Percentiles rank a stretch among this genome's conserved stretches.
Conservation (phyloP, 2,329 filamentous ascomycete genomes). For the Beauveria caledonica region DNA sequence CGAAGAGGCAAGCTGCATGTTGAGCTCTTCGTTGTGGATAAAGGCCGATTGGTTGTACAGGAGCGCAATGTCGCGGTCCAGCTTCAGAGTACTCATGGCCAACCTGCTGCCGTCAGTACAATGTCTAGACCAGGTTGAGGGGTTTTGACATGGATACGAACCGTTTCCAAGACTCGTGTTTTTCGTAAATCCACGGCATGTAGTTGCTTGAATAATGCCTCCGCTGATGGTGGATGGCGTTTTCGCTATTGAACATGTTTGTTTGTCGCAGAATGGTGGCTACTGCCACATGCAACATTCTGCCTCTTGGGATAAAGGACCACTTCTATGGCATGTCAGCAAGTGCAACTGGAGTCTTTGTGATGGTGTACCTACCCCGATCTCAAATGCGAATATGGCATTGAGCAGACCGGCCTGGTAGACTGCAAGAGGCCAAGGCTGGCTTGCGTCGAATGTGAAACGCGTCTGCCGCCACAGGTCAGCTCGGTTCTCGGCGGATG, state of each 20-base stretch:
- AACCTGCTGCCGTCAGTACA: conserved; percentile 22
- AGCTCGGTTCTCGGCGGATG: background rate
- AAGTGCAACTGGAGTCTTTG: background rate
- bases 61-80: conserved; percentile 30
- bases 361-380: background rate
- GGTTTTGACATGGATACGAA: conserved; percentile 12
- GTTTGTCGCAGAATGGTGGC: conserved; percentile 26
- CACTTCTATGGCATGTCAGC: conserved; percentile 21
- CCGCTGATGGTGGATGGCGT: conserved; percentile 26
- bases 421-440: conserved; percentile 3
- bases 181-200: conserved; percentile 25
- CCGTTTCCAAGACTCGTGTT: conserved; percentile 28
- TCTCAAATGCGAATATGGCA: conserved; percentile 9
- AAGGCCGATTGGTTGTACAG: conserved; percentile 24
- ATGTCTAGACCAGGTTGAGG: background rate
- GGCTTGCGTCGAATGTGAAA: conserved; percentile 6
- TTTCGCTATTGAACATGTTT: conserved; percentile 28
- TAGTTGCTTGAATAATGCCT: conserved; percentile 29
- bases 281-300: conserved; percentile 27
- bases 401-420: conserved; percentile 6
- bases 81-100: conserved; percentile 26
- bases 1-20: conserved; percentile 25
- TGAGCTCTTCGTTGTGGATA: conserved; percentile 29
- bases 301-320: conserved; percentile 22
- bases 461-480: background rate